Percentiles rank a stretch among this genome's conserved stretches.
Evolutionary conservation across 371 early-diverging fungal genomes (phyloP).

Genomic region (Choanephora cucurbitarum): DNA sequence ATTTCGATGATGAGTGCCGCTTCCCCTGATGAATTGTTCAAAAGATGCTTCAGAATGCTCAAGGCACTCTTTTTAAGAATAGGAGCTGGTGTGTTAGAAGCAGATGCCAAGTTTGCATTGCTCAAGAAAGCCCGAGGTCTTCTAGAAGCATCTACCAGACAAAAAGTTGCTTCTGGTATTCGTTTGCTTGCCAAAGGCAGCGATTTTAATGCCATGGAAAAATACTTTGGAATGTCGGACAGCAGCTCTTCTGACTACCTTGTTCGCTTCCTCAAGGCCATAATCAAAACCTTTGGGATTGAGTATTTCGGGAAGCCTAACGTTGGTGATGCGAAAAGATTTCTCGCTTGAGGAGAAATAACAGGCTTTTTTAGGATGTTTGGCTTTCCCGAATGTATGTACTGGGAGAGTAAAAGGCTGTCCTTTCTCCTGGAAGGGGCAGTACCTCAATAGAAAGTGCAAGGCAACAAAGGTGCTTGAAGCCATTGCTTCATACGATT

Average conservation of each 20-base stretch:
- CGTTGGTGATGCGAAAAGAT: not conserved
- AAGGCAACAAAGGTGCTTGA: constrained; percentile 6
- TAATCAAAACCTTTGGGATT: not conserved
- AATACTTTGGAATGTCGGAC: not conserved
- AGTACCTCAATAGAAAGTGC: not conserved
- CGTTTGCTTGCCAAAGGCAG: constrained; percentile 4
- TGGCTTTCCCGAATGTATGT: constrained; percentile 13
- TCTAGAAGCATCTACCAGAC: constrained; percentile 3
- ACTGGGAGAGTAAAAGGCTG: constrained; percentile 14
- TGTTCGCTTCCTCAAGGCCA: not conserved
- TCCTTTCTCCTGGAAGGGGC: not conserved
- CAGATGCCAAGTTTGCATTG: too few species aligned
- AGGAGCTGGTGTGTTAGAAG: too few species aligned
- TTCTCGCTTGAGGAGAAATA: not conserved
- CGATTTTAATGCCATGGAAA: not conserved
- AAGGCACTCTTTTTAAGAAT: too few species aligned
- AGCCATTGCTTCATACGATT: constrained; percentile 4
- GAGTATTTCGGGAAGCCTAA: not conserved
- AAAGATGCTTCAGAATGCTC: too few species aligned
- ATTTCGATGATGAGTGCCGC: too few species aligned
- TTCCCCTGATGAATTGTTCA: too few species aligned
- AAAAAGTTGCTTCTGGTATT: constrained; percentile 10
- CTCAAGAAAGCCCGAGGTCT: too few species aligned
- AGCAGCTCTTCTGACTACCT: not conserved
- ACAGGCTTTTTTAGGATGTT: constrained; percentile 12